These are phyloP conservation scores for Leccinum pellstonianum DNA, from an alignment of 768 basidiomycete species.

Conservation along the genomic window DNA sequence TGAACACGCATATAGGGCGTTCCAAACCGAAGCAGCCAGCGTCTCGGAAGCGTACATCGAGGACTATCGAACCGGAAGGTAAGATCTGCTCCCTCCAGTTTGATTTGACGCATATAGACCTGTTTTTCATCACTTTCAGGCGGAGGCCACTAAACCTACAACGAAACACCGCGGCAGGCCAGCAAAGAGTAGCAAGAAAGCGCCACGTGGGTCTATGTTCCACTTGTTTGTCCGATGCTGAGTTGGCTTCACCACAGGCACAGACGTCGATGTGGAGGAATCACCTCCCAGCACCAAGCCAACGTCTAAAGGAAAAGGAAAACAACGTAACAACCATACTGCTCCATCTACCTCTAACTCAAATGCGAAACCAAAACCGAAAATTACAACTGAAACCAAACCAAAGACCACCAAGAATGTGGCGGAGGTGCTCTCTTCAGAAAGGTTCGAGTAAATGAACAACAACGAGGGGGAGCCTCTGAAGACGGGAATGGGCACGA, in stretches of 20 bases:
- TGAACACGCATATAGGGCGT: conserved; percentile 9
- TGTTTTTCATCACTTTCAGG: not conserved
- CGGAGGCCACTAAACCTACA: conserved; percentile 3
- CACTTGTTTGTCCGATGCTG: not conserved
- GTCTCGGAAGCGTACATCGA: too few species aligned
- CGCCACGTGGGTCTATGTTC: conserved; percentile 1
- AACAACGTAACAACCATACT: not conserved
- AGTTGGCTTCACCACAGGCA: not conserved
- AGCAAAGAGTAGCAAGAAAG: conserved; percentile 15
- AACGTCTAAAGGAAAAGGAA: conserved; percentile 13
- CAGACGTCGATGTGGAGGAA: conserved; percentile 4
- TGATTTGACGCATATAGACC: not conserved
- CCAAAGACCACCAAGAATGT: too few species aligned
- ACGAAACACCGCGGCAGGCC: conserved; percentile 18
- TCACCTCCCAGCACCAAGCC: not conserved
- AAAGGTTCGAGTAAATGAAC: too few species aligned
- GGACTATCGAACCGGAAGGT: not conserved
- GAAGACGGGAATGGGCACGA: too few species aligned
- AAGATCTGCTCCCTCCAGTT: not conserved
- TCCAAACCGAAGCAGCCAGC: too few species aligned
- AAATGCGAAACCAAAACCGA: too few species aligned
- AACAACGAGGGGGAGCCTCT: too few species aligned
- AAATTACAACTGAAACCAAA: too few species aligned
- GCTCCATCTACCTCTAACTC: too few species aligned
- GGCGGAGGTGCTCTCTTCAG: too few species aligned